Evolutionary conservation across 2,329 filamentous ascomycete species (phyloP), one percentile per base, ranked within the genome.

Genomic region (Salinomyces thailandicus): DNA sequence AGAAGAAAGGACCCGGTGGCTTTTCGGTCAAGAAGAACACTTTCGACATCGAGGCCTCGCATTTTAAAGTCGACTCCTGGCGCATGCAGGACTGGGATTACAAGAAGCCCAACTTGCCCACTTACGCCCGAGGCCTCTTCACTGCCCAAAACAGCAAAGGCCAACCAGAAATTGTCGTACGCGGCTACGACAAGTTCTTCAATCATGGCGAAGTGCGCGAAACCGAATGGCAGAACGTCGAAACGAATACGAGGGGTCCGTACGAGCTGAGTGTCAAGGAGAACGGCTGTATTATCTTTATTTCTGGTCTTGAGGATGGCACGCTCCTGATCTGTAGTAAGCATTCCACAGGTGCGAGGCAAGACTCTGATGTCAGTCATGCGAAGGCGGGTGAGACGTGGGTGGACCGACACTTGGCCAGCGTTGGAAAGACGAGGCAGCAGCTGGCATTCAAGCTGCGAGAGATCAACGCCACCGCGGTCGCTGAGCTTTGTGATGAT

Each of bases 101-200:
- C 72, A 96, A 96, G 66, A 81, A 80, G 49, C 64, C 66, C 12
- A 74, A 85, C 48, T 72, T 98, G 8, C 91, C 91, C 5, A 94
- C 85, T 1, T 94, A 95, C 58, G 87, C 91, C 5, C 79, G 91
- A 36, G 91, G 91, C 5, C 73, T 98, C 1, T 98, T 98, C 62
- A 98, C 87, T n/a, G 81, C 81, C 28, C 73, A 64, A 45, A 79
- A 74, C 44, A 66, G 71, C 33, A 67, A 73, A 17, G 77, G 77
- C 6, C 67, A 74, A 6, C 66, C 75, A 9, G 85, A 94, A 60
- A 95, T 98, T 49, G 82, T 74, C 1, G 77, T 85, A 33, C 75
- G 91, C 50, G 91, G 91, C 35, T 98, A 98, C 62, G 89, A 98
- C 69, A 98, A 98, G 63, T 98, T 98, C 67, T 98, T 98, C 75